Evolutionary conservation across 2,329 filamentous ascomycete genomes (phyloP), one percentile per base, ranked within the genome.

Genomic region (Leptoxyphium fumago): DNA sequence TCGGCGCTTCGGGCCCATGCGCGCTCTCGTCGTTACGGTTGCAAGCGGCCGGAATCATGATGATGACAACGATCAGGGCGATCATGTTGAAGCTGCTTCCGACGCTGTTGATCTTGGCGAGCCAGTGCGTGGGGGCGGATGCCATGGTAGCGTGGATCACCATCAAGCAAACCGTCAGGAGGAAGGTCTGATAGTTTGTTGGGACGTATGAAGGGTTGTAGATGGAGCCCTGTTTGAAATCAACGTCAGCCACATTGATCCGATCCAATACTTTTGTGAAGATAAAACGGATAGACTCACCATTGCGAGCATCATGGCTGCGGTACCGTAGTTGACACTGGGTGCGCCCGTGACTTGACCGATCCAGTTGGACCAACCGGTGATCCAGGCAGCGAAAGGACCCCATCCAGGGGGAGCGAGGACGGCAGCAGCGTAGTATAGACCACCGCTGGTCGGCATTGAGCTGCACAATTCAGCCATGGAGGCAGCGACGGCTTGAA

Each of bases 51-150:
- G 81, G 80, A 45, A 85, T 84, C 47, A 81, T 66, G 52, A 85
- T 80, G 50, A 84, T 71, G 26, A 80, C 76, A 30, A 79, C 67
- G 21, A 83, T 52, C 17, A 85, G 67, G 1, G 76, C 77, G 43
- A 82, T 60, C 55, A 85, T 77, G 60, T 86, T 86, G 64, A 85
- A 76, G 0, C 72, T 77, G 9, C 78, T 82, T 10, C 81, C 81
- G 40, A 71, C 74, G 0, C 78, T 80, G 59, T 84, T 86, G 65
- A 83, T 76, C 26, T 70, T 66, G 1, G 80, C 82, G 45, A 85
- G 75, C 74, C 77, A 82, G 40, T 73, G 70, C 0, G 82, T 86
- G 5, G 82, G 78, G 67, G 84, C 74, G 38, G 77, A 82, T 43
- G 78, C 82, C 55, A 85, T 78, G 48, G 65, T 66, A 8, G 68